These are phyloP conservation scores for Picea abies DNA, from an alignment of 83 land plant genomes.

Conservation along the genomic window DNA sequence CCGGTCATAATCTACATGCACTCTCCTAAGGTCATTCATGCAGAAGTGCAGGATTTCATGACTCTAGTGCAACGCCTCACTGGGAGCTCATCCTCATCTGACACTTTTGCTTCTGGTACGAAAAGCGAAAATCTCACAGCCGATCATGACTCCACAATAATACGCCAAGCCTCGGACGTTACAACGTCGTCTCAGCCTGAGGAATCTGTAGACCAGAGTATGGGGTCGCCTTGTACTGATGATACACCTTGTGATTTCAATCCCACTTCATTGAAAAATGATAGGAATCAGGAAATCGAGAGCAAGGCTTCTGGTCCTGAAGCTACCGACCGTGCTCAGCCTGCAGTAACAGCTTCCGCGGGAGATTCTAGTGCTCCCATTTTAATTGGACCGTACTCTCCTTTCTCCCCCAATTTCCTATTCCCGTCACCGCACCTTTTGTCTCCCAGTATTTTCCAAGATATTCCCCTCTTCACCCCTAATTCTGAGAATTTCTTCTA, in stretches of 20 bases:
- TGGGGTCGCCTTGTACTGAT: too few species aligned
- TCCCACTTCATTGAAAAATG: too few species aligned
- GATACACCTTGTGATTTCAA: neutral
- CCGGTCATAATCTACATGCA: neutral
- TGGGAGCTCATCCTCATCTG: conserved; percentile 19
- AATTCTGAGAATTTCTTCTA: conserved; percentile 6
- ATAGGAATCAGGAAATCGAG: too few species aligned
- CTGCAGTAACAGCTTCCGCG: too few species aligned
- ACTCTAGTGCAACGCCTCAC: conserved; percentile 43
- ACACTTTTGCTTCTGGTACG: neutral
- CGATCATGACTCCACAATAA: too few species aligned
- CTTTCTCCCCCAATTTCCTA: neutral
- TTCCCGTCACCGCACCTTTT: neutral
- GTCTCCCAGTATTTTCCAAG: neutral
- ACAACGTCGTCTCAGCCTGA: too few species aligned
- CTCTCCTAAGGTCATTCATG: conserved; percentile 8
- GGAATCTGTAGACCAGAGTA: too few species aligned
- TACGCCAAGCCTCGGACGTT: too few species aligned
- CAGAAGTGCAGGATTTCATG: conserved; percentile 36
- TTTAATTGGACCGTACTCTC: neutral
- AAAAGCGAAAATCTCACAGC: neutral
- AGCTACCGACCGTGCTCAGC: too few species aligned
- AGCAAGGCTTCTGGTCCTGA: too few species aligned
- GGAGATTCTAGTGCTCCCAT: too few species aligned
- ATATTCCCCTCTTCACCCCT: conserved; percentile 4